Base-by-base conservation (phyloP, 1,139 yeast species). In the Suhomyces coccinellae region DNA sequence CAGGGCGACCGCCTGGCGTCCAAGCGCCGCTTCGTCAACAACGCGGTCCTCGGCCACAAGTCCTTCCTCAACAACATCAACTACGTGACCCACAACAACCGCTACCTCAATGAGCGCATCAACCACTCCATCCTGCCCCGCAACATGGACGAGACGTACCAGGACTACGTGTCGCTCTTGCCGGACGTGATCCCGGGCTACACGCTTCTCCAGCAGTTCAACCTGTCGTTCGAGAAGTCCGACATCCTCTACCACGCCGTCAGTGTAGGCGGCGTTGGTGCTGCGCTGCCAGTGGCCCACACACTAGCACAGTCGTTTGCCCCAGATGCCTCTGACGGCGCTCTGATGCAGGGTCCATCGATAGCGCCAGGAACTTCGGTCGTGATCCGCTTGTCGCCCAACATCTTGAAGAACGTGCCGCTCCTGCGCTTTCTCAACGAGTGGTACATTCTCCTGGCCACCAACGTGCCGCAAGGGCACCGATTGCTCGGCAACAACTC, bases 361-460 rank as follows among this genome's bases (percentile, higher is more conserved):
- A 17, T 49, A 6, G 43, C 36, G 9, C 41, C 56, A 3, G 57
- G 56, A 3, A 51, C 55, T 3, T 47, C 48, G 12, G 66, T 59
- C 9, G 45, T 66, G 6, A 42, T 68, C 20, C 59, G 68, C 28
- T 40, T 67, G 14, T 60, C 67, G 10, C 62, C 70, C 3, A 65
- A 65, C 36, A 44, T 57, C 36, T 36, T 49, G n/a, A 55, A 56
- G 14, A 49, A 49, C 27, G 50, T 54, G 22, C 55, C 63, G 8
- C 48, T 62, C 11, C 57, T 65, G 3, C 56, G 68, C 20, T 59
- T 68, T 32, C 51, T 69, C 17, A 68, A 67, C 51, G 72, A 67
- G 50, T 69, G 74, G 74, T 65, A 64, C 50, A 39, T 66, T 12
- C 52, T 67, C 8, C 62, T 67, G 14, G 69, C 67, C 1, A 33